These are phyloP conservation scores for Sphaerulina vaccinii DNA, from an alignment of 2,329 filamentous ascomycete species.

Conservation along the genomic window DNA sequence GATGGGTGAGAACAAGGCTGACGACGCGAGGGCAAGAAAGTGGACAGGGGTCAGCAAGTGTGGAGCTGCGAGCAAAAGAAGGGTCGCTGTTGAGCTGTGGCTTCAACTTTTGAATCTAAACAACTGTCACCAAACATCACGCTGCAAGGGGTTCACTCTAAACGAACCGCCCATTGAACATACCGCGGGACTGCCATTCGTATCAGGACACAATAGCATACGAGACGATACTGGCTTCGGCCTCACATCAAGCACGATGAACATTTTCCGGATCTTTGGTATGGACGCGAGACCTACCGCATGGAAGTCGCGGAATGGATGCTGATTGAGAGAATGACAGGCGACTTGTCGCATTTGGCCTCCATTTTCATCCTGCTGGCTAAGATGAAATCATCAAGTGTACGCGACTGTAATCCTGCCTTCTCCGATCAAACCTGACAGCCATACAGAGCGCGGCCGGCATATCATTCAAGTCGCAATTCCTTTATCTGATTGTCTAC, in stretches of 20 bases:
- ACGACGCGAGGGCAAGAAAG: neutral
- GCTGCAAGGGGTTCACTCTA: neutral
- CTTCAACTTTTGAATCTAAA: neutral
- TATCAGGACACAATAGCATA: neutral
- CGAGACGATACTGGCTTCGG: constrained; percentile 11
- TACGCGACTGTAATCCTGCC: constrained; percentile 47
- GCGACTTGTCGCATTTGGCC: constrained; percentile 90
- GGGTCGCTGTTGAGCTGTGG: neutral
- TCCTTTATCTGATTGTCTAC: constrained; percentile 91
- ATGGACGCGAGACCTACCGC: constrained; percentile 31
- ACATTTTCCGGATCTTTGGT: constrained; percentile 69
- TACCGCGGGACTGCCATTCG: neutral
- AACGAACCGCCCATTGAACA: neutral
- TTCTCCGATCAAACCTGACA: neutral
- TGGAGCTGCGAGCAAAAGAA: neutral
- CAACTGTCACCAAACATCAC: neutral
- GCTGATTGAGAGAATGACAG: constrained; percentile 49
- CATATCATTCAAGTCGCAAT: constrained; percentile 98
- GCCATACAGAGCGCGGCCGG: constrained; percentile 81
- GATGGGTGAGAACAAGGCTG: neutral
- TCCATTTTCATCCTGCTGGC: constrained; percentile 94
- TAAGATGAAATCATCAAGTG: constrained; percentile 88
- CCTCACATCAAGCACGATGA: constrained; percentile 50
- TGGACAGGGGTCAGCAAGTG: neutral
- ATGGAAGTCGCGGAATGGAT: constrained; percentile 7